phyloP scores from a whole-genome alignment of 495 filamentous ascomycete genomes.

The Glonium stellatum region DNA sequence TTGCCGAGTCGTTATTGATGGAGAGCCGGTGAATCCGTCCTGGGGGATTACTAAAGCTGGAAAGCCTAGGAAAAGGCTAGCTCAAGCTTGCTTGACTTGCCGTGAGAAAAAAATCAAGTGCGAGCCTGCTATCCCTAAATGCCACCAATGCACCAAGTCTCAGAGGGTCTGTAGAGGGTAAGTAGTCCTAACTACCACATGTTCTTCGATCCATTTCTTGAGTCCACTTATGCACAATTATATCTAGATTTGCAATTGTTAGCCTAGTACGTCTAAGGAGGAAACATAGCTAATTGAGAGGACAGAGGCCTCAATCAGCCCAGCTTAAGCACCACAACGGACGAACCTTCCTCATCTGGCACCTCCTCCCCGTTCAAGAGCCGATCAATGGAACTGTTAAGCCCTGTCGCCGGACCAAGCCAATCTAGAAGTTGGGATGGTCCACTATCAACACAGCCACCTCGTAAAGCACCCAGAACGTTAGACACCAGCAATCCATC shows the following conservation, averaged over 20 bases:
- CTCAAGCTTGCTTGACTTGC: slow-evolving; percentile 83
- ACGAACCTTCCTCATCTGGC: slow-evolving; percentile 23
- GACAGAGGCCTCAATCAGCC: slow-evolving; percentile 22
- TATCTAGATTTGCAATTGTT: neutral
- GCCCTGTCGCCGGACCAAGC: slow-evolving; percentile 20
- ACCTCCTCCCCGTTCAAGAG: slow-evolving; percentile 23
- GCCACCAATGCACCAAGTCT: slow-evolving; percentile 85
- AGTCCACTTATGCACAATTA: no score
- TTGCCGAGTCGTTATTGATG: slow-evolving; percentile 78
- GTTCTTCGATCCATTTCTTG: no score
- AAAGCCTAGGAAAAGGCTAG: slow-evolving; percentile 80
- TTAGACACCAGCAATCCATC: slow-evolving; percentile 19
- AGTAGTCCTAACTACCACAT: slow-evolving; percentile 36
- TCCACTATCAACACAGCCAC: neutral
- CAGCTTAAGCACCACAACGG: slow-evolving; percentile 22
- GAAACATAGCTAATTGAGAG: slow-evolving; percentile 19
- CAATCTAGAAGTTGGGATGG: slow-evolving; percentile 17
- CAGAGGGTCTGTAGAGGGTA: slow-evolving; percentile 78
- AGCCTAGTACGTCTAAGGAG: neutral
- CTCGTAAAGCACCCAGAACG: slow-evolving; percentile 20
- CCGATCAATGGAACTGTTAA: slow-evolving; percentile 20
- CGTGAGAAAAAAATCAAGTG: slow-evolving; percentile 97
- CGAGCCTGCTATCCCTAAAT: slow-evolving; percentile 77
- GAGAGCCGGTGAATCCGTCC: slow-evolving; percentile 77
- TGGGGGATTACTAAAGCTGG: slow-evolving; percentile 93